Conservation (phyloP, 768 basidiomycete species). For the Leccinum broughii region DNA sequence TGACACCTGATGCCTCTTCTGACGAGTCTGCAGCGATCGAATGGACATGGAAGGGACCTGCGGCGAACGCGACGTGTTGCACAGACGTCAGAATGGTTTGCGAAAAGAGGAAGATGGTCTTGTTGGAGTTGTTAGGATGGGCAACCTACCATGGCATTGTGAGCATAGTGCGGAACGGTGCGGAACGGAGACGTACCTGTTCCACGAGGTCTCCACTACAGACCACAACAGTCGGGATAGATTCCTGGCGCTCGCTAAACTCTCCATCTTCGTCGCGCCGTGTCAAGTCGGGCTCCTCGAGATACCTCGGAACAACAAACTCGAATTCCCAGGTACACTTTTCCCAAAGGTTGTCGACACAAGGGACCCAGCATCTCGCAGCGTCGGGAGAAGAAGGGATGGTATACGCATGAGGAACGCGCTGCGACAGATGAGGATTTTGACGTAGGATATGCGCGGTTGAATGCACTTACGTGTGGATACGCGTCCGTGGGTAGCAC, state of each 20-base stretch:
- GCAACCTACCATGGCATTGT: slow-evolving; percentile 57
- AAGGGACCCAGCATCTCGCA: slow-evolving; percentile 99
- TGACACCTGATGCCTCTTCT: slow-evolving; percentile 58
- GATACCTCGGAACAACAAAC: slow-evolving; percentile 85
- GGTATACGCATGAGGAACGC: slow-evolving; percentile 91
- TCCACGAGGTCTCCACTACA: slow-evolving; percentile 95
- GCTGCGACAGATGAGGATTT: slow-evolving; percentile 45
- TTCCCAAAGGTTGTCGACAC: slow-evolving; percentile 92
- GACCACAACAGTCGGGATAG: slow-evolving; percentile 80
- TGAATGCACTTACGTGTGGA: slow-evolving; percentile 66
- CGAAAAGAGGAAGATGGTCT: slow-evolving; percentile 91
- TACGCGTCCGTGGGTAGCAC: slow-evolving; percentile 78
- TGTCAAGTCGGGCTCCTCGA: slow-evolving; percentile 52
- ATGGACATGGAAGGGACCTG: slow-evolving; percentile 87
- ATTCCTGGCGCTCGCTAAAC: slow-evolving; percentile 50
- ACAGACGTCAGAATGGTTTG: slow-evolving; percentile 86
- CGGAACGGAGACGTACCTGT: slow-evolving; percentile 56
- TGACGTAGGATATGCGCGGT: slow-evolving; percentile 1
- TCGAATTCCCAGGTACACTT: slow-evolving; percentile 99
- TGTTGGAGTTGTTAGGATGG: slow-evolving; percentile 91
- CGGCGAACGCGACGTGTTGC: slow-evolving; percentile 96
- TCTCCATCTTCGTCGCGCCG: slow-evolving; percentile 44
- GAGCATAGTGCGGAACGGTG: slow-evolving; percentile 3
- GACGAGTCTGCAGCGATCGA: slow-evolving; percentile 63
- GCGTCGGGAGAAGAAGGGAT: slow-evolving; percentile 85